These are phyloP conservation scores for Suhomyces taliae DNA, from an alignment of 1,139 yeast genomes.

Conservation along the genomic window DNA sequence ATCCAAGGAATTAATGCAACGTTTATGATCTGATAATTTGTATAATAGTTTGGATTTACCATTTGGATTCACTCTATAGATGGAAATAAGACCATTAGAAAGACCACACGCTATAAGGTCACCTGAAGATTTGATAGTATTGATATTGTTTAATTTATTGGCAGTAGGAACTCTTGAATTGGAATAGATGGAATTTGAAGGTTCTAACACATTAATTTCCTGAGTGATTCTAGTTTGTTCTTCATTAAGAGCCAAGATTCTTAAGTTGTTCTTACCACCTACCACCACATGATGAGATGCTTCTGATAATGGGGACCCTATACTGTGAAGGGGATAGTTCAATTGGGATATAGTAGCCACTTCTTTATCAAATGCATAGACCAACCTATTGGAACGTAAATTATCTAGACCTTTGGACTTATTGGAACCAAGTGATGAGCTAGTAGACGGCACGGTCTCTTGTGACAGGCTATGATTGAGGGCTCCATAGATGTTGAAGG, in stretches of 20 bases:
- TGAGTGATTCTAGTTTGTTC: constrained; percentile 39
- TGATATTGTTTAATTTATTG: constrained; percentile 41
- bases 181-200: constrained; percentile 44
- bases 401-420: constrained; percentile 9
- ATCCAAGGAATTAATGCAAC: constrained; percentile 81
- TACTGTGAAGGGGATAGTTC: constrained; percentile 24
- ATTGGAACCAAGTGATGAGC: constrained; percentile 13
- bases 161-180: constrained; percentile 33
- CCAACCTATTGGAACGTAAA: constrained; percentile 13
- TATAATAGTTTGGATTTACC: constrained; percentile 44
- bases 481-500: constrained; percentile 38
- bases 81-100: constrained; percentile 37
- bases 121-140: constrained; percentile 38
- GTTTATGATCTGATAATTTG: constrained; percentile 65
- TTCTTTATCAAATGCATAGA: constrained; percentile 31
- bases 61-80: constrained; percentile 34
- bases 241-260: constrained; percentile 44
- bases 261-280: constrained; percentile 61
- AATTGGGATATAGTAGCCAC: constrained; percentile 38
- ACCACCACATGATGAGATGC: constrained; percentile 43
- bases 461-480: constrained; percentile 15
- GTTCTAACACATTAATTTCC: constrained; percentile 48
- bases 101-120: constrained; percentile 46
- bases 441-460: constrained; percentile 12
- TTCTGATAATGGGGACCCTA: constrained; percentile 12